Percentiles rank a stretch among this genome's conserved stretches.
Conservation (phyloP, 106 monocot genomes). For the Iris macrosiphon region DNA sequence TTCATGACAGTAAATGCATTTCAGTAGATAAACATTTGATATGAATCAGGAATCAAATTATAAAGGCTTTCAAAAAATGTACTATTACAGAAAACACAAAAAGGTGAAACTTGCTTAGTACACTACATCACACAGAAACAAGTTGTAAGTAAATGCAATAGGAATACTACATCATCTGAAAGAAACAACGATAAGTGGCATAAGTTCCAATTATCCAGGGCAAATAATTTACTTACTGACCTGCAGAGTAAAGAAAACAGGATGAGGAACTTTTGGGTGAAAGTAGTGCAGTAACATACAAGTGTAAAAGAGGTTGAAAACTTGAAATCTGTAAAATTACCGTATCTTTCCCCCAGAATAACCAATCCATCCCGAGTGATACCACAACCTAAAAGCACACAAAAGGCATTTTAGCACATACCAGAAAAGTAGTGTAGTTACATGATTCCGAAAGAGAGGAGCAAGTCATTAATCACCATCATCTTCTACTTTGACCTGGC, state of each 20-base stretch:
- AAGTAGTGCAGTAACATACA: background rate
- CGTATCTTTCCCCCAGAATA: slow-evolving; percentile 70
- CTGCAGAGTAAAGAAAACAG: background rate
- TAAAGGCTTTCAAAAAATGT: too few relatives aligned
- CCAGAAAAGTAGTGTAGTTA: background rate
- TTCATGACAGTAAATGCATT: too few relatives aligned
- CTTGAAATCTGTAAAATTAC: slow-evolving; percentile 21
- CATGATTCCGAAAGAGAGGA: background rate
- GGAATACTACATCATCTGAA: too few relatives aligned
- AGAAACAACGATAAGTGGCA: too few relatives aligned
- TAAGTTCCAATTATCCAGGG: too few relatives aligned
- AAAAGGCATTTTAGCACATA: background rate
- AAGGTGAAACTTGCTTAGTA: too few relatives aligned
- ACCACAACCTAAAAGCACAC: slow-evolving; percentile 56
- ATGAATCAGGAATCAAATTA: too few relatives aligned
- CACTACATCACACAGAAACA: too few relatives aligned
- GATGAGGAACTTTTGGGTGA: background rate
- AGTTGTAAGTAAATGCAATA: too few relatives aligned
- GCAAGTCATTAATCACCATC: slow-evolving; percentile 49
- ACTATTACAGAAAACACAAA: too few relatives aligned
- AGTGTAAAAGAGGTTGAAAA: slow-evolving; percentile 3
- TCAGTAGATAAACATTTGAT: too few relatives aligned
- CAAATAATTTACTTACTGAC: too few relatives aligned
- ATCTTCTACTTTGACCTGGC: slow-evolving; percentile 81
- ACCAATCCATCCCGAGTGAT: slow-evolving; percentile 84